Conservation (phyloP, 2,329 filamentous ascomycete species). For the Neocucurbitaria cava region DNA sequence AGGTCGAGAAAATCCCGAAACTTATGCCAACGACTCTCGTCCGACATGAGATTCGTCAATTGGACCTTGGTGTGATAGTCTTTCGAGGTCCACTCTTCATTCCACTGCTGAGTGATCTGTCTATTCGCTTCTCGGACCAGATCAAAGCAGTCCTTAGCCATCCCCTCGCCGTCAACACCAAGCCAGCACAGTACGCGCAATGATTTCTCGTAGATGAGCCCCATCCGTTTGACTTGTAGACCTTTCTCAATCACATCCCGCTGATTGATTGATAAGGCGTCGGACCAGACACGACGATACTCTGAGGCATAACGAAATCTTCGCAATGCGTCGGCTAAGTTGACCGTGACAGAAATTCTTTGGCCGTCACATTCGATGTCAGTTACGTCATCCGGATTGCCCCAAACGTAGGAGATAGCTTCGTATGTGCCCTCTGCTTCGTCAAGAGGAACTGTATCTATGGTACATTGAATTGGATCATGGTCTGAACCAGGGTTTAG, state of each 20-base stretch:
- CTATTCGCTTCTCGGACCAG: too few relatives aligned
- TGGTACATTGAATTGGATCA: not conserved
- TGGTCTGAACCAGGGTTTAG: too few relatives aligned
- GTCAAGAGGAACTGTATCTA: not conserved
- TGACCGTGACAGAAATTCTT: not conserved
- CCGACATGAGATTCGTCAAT: too few relatives aligned
- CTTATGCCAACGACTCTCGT: too few relatives aligned
- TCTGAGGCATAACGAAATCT: not conserved
- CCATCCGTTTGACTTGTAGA: not conserved
- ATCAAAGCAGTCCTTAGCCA: too few relatives aligned
- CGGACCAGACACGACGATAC: not conserved
- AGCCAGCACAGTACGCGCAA: not conserved
- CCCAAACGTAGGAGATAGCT: not conserved
- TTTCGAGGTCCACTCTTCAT: too few relatives aligned
- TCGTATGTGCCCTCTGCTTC: not conserved
- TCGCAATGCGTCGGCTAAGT: not conserved
- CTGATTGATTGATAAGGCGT: not conserved
- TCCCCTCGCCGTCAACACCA: too few relatives aligned
- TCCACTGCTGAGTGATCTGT: too few relatives aligned
- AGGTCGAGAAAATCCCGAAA: too few relatives aligned
- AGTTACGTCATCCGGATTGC: not conserved
- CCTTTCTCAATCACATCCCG: not conserved
- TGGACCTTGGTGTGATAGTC: too few relatives aligned
- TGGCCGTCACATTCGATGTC: not conserved
- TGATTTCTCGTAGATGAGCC: not conserved